Base-by-base conservation (phyloP, 495 filamentous ascomycete species). In the Aspergillus egyptiacus region DNA sequence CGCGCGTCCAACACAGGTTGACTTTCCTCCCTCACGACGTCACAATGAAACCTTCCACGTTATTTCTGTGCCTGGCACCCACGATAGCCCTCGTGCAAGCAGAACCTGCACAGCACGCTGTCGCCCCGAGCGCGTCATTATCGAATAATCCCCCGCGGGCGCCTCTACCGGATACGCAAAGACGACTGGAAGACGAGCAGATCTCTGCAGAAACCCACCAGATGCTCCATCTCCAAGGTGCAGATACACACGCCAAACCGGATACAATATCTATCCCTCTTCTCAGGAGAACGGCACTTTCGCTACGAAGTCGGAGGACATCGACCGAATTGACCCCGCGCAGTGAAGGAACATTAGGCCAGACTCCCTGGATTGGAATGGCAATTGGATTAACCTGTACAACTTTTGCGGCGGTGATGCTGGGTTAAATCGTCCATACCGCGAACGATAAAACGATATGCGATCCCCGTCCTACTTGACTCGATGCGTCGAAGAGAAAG, bases 291-390 rank as follows among this genome's bases (percentile, higher is more conserved):
- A 50, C 46, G 5, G 43, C 46, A 2, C 57, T 57, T 28, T 55
- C 56, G 5, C 34, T 63, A 24, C 54, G 58, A 36, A 51, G 53
- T 17, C 47, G 59, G n/a, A 58, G 48, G n/a, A 37, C 54, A 15
- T 43, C 57, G 1, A 32, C 54, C 18, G 51, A 53, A 13, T 25
- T 53, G 13, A 58, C 53, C 25, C 58, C 58, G 35, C 60, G 71
- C 49, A 74, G 68, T 47, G 71, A 74, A 50, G 71, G 71, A 22
- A 67, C 64, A 8, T 57, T 74, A 0, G 71, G 71, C 18, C 69
- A 74, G 48, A 68, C 71, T 0, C 71, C 71, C 24, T 74, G 71
- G 71, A 71, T 72, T 41, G 71, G 71, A 19, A 73, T 73, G 70
- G 71, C 67, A 13, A 70, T 74, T 40, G 71, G 71, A 20, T 41